Base-by-base conservation (phyloP, 2,329 filamentous ascomycete species). In the Fusarium sp. region DNA sequence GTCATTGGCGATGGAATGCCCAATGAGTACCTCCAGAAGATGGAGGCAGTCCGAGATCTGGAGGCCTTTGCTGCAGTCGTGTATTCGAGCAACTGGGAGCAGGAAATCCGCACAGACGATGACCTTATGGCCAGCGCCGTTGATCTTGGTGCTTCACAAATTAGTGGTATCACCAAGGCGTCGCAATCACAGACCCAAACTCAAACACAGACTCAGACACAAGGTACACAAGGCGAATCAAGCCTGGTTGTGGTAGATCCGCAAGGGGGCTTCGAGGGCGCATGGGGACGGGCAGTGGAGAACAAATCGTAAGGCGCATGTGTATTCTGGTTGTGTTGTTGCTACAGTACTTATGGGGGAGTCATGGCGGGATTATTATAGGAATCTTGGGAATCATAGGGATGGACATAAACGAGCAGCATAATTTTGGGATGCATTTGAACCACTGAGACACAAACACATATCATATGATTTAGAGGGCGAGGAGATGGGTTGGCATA, bases 41-140 rank as follows among this genome's bases (percentile, higher is more conserved):
- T 97, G 85, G 93, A 97, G 80, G 80, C 85, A 54, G 91, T 94
- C 38, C 84, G 86, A 28, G 92, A 94, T 65, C 84, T 97, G 12
- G 92, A 94, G 77, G 92, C 91, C 1, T 97, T 97, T 77, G 92
- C 93, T 3, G 93, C 93, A 3, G 91, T 97, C 2, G 93, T 97
- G 38, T 97, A 96, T 79, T 93, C 90, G 50, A 94, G 91, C 77
- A 96, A 97, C 78, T 96, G 89, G 88, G 87, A 90, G 77, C 88
- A 84, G 66, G 89, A 91, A 80, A 87, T 91, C 58, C 83, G 80
- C 18, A 57, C 68, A 15, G 82, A 86, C 26, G 84, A 87, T 37
- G 81, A 75, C 21, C 72, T 82, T 39, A 77, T 80, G 75, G 79
- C 77, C 18, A 81, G 78, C 54, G 79, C 77, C 6, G 75, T 79